Conservation (phyloP, 2,329 filamentous ascomycete species). For the Calonectria pseudoturangicola region DNA sequence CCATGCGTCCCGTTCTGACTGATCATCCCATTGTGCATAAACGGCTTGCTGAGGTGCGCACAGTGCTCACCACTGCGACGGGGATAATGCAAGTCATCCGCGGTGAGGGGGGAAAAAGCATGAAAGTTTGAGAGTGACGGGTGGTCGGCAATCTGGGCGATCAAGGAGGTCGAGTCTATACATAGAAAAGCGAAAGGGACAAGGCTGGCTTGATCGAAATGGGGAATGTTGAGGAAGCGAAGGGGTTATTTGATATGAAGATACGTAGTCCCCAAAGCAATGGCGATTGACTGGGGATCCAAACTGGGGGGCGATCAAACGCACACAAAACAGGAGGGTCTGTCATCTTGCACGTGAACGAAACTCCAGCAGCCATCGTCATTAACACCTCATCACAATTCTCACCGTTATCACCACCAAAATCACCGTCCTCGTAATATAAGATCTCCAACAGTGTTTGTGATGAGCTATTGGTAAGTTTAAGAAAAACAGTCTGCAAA, state of each 20-base stretch:
- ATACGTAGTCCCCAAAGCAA: not conserved
- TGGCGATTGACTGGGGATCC: not conserved
- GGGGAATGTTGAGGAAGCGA: constrained; percentile 6
- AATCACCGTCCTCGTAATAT: no score
- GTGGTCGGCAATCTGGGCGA: constrained; percentile 3
- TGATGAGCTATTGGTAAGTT: no score
- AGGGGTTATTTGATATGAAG: not conserved
- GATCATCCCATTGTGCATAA: constrained; percentile 23
- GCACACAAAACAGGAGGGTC: not conserved
- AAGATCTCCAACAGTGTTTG: no score
- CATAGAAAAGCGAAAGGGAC: constrained; percentile 4
- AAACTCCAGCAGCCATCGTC: not conserved
- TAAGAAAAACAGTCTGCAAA: no score
- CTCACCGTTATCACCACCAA: no score
- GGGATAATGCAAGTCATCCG: constrained; percentile 19
- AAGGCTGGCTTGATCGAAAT: not conserved
- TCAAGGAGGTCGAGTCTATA: constrained; percentile 9
- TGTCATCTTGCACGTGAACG: constrained; percentile 10
- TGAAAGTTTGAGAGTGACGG: not conserved
- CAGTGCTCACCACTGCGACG: not conserved
- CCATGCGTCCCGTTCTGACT: constrained; percentile 13
- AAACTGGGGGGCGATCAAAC: not conserved
- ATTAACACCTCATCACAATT: not conserved
- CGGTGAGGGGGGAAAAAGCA: not conserved
- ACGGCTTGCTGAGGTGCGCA: constrained; percentile 15